Conservation (phyloP, 257 asterid genomes). For the Cynanchum wilfordii region DNA sequence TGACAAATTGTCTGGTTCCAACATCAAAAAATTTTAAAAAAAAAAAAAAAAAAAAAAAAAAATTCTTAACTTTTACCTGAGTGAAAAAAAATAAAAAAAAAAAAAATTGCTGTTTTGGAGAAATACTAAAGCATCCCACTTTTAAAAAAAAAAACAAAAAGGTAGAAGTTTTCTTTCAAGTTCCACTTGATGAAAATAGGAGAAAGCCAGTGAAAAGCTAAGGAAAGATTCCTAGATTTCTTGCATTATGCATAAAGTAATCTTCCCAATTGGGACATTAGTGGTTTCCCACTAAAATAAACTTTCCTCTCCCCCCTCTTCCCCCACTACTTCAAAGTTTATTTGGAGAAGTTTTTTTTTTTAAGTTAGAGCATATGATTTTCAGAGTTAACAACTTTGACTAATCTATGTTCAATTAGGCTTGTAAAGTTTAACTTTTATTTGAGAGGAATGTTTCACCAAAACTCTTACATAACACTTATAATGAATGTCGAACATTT, state of each 20-base stretch:
- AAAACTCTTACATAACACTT: no score
- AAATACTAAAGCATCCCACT: no score
- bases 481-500: no score
- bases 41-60: background rate
- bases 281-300: background rate
- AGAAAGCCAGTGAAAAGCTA: background rate
- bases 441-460: no score
- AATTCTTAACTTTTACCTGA: background rate
- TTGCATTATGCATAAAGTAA: background rate
- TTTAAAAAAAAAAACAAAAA: no score
- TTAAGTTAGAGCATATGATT: no score
- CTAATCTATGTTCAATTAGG: no score
- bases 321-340: background rate
- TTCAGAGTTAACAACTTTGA: no score
- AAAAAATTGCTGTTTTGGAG: background rate
- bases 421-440: no score
- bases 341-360: no score
- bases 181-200: background rate
- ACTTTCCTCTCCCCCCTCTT: no score
- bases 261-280: background rate
- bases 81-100: background rate
- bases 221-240: conserved; percentile 1
- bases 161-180: background rate
- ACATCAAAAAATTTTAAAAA: no score
- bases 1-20: background rate